Percentiles rank a stretch among this genome's conserved stretches.
phyloP scores from a whole-genome alignment of 2,329 filamentous ascomycete species.

The Pseudogymnoascus sp. region DNA sequence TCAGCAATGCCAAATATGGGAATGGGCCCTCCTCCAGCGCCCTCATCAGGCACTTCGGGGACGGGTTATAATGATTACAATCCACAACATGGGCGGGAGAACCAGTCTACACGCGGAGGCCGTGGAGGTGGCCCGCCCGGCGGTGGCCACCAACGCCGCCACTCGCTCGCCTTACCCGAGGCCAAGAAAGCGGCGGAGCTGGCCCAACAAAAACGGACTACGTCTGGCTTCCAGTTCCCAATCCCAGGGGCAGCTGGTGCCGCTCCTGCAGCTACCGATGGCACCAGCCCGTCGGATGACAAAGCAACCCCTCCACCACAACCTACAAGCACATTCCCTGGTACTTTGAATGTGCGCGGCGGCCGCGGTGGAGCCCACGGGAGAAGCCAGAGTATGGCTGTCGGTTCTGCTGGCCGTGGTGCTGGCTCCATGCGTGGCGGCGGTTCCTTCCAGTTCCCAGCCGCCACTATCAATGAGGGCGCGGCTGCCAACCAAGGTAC shows the following conservation, averaged over 20 bases:
- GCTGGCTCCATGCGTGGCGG: conserved; percentile 54
- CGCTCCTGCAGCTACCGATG: conserved; percentile 51
- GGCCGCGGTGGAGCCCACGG: conserved; percentile 56
- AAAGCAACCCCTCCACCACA: conserved; percentile 19
- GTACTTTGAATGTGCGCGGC: conserved; percentile 36
- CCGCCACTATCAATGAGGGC: conserved; percentile 45
- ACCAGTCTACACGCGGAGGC: conserved; percentile 62
- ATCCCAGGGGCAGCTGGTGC: conserved; percentile 62
- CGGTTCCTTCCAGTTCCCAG: conserved; percentile 65
- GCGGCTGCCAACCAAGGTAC: conserved; percentile 39
- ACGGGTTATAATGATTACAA: conserved; percentile 70
- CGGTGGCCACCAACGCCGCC: conserved; percentile 83
- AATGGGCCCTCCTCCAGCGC: conserved; percentile 84
- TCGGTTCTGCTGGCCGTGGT: conserved; percentile 63
- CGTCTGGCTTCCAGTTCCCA: conserved; percentile 91
- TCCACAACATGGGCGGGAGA: conserved; percentile 45
- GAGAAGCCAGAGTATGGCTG: conserved; percentile 88
- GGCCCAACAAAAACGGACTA: conserved; percentile 93
- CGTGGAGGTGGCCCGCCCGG: conserved; percentile 64
- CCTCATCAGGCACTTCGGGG: conserved; percentile 79
- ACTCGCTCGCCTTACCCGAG: conserved; percentile 89
- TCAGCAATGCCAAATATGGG: conserved; percentile 90
- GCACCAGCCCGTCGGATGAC: conserved; percentile 36
- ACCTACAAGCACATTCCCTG: conserved; percentile 15
- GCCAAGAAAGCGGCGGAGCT: conserved; percentile 96